Conservation (phyloP, 75 land plant genomes). For the Chamaecyparis obtusa region DNA sequence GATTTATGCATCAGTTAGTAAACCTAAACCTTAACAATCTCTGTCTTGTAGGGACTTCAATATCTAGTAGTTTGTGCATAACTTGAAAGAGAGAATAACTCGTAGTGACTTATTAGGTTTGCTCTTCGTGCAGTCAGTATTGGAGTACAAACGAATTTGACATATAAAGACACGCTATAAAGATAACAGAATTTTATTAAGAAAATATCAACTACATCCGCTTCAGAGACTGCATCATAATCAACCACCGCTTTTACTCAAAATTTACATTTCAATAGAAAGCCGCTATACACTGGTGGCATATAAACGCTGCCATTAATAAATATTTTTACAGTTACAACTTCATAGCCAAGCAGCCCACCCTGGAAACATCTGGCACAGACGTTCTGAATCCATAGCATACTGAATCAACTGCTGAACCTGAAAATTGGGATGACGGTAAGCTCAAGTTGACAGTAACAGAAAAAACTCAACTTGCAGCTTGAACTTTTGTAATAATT, state of each 20-base stretch:
- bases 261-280: neutral
- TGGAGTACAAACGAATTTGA: neutral
- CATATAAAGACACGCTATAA: neutral
- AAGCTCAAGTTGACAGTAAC: neutral
- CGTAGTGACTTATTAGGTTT: neutral
- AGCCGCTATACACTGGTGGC: neutral
- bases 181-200: neutral
- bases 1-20: too few relatives aligned
- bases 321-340: neutral
- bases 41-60: too few relatives aligned
- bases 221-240: neutral
- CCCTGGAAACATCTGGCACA: constrained; percentile 90
- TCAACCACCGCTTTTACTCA: neutral
- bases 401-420: constrained; percentile 95
- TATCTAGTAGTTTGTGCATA: too few relatives aligned
- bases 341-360: constrained; percentile 97
- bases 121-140: neutral
- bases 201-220: neutral
- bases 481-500: neutral
- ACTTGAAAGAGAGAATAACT: too few relatives aligned
- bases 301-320: neutral
- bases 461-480: neutral
- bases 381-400: constrained; percentile 83
- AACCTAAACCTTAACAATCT: too few relatives aligned
- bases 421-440: constrained; percentile 29